Percentiles rank a stretch among this genome's conserved stretches.
Conservation (phyloP, 805 yeast genomes). For the Kazachstania bromeliacearum region DNA sequence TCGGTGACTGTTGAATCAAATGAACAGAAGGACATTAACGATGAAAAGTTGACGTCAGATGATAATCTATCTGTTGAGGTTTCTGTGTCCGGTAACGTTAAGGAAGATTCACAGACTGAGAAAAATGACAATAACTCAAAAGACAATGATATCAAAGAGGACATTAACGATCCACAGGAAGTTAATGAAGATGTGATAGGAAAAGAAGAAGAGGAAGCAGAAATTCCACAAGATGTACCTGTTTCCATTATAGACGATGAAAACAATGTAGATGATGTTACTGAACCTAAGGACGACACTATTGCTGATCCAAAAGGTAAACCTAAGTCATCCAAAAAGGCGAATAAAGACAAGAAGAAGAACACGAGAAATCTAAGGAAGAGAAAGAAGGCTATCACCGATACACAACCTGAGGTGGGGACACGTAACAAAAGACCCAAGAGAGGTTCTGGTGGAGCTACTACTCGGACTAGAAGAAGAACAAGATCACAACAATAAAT, state of each 20-base stretch:
- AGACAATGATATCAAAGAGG: neutral
- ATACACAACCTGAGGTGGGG: neutral
- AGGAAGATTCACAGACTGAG: too few relatives aligned
- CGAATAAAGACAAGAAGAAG: neutral
- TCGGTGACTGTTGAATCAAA: too few relatives aligned
- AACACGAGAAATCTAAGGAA: constrained; percentile 4
- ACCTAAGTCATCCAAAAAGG: neutral
- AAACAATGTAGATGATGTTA: neutral
- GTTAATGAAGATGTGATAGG: neutral
- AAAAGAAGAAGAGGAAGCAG: neutral
- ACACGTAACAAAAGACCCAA: constrained; percentile 1
- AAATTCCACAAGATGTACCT: neutral
- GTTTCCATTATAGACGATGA: neutral
- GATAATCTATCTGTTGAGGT: too few relatives aligned
- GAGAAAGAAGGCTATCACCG: constrained; percentile 7
- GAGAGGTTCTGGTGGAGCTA: neutral
- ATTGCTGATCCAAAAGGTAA: neutral
- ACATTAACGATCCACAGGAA: neutral
- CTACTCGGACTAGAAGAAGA: too few relatives aligned
- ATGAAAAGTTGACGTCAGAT: too few relatives aligned
- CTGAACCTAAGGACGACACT: neutral
- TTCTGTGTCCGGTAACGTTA: too few relatives aligned
- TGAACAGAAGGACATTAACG: too few relatives aligned
- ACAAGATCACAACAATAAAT: too few relatives aligned
- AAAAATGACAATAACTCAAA: neutral